phyloP scores from a whole-genome alignment of 805 yeast species.

The Candida ficus region DNA sequence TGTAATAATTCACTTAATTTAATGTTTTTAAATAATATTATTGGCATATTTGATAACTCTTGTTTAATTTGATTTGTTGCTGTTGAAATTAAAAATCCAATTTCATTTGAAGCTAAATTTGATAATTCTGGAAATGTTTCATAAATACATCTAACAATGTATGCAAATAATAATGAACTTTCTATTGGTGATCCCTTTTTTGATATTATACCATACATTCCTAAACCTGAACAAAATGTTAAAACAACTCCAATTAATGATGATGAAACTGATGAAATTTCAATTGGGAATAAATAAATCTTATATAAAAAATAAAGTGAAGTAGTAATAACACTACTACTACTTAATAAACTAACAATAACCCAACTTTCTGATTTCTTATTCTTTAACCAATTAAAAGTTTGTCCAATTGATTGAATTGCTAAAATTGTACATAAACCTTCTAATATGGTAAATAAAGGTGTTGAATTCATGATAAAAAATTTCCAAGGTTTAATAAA shows the following conservation, averaged over 20 bases:
- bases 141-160: constrained; percentile 88
- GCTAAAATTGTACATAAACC: constrained; percentile 89
- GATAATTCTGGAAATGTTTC: constrained; percentile 89
- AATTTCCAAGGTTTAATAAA: constrained; percentile 65
- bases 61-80: constrained; percentile 28
- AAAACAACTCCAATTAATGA: constrained; percentile 82
- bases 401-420: constrained; percentile 90
- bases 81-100: constrained; percentile 33
- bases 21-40: constrained; percentile 23
- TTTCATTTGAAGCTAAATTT: constrained; percentile 42
- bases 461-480: constrained; percentile 74
- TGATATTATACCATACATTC: constrained; percentile 78
- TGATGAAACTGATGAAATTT: constrained; percentile 60
- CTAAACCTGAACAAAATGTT: constrained; percentile 67
- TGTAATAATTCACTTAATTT: constrained; percentile 18
- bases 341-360: constrained; percentile 61
- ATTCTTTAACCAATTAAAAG: constrained; percentile 61
- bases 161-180: constrained; percentile 78
- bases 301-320: constrained; percentile 76
- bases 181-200: constrained; percentile 89
- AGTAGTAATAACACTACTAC: constrained; percentile 72
- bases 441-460: constrained; percentile 82
- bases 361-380: constrained; percentile 70
- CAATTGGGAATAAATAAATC: constrained; percentile 74
- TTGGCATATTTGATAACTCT: constrained; percentile 28